These are phyloP conservation scores for Diaporthe humulicola DNA, from an alignment of 2,329 filamentous ascomycete genomes.

Conservation along the genomic window DNA sequence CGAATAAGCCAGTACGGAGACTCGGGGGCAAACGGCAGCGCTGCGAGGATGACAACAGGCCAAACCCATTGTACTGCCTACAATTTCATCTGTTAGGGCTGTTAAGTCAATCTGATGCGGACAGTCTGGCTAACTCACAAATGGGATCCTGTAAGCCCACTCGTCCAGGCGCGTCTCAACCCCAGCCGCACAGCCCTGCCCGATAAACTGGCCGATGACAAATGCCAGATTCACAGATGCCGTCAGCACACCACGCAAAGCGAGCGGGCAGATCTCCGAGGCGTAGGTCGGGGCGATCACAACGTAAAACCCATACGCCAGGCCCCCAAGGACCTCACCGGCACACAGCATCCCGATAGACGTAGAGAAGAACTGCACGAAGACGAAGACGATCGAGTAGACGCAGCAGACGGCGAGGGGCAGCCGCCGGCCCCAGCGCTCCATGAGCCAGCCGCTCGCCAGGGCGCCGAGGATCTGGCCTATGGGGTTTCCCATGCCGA, in stretches of 20 bases:
- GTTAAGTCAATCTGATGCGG: fast-evolving
- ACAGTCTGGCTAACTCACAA: conserved; percentile 39
- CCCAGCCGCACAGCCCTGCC: conserved; percentile 48
- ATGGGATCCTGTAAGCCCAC: conserved; percentile 54
- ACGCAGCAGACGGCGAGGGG: conserved; percentile 50
- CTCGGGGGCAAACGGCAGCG: conserved; percentile 55
- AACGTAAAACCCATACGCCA: conserved; percentile 50
- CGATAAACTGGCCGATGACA: conserved; percentile 53
- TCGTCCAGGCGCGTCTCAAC: conserved; percentile 51
- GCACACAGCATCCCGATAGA: conserved; percentile 48
- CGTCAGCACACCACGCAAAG: conserved; percentile 50
- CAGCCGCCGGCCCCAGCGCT: conserved; percentile 51
- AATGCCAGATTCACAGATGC: conserved; percentile 29
- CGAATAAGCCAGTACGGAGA: conserved; percentile 60
- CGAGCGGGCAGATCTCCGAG: conserved; percentile 49
- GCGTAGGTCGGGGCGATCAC: conserved; percentile 53
- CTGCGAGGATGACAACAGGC: conserved; percentile 51
- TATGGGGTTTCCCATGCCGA: conserved; percentile 36
- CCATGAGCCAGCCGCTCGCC: conserved; percentile 54
- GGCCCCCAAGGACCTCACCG: conserved; percentile 50
- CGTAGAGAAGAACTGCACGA: conserved; percentile 52
- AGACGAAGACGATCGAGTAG: conserved; percentile 51
- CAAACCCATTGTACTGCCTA: conserved; percentile 56
- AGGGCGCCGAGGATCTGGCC: conserved; percentile 58
- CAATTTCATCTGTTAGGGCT: fast-evolving